These are phyloP conservation scores for Raffaelea albimanens DNA, from an alignment of 2,329 filamentous ascomycete species.

Conservation along the genomic window DNA sequence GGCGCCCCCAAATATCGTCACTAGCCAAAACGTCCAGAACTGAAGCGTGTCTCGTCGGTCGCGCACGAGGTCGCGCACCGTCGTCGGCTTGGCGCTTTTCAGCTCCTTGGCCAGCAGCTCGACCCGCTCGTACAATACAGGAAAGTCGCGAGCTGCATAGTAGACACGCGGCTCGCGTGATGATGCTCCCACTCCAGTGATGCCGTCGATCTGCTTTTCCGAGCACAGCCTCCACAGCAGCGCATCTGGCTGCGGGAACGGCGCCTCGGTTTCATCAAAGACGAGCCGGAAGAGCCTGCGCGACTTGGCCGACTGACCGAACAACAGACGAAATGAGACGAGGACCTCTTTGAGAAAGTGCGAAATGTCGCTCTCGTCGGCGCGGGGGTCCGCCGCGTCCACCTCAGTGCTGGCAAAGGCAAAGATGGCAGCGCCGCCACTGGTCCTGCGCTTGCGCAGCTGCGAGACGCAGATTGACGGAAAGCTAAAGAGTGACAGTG, in stretches of 20 bases:
- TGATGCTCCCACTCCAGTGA: background rate
- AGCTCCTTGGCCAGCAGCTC: background rate
- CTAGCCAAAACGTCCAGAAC: slow-evolving; percentile 1
- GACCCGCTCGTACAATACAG: background rate
- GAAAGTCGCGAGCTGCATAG: background rate
- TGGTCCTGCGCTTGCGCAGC: background rate
- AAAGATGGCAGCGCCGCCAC: background rate
- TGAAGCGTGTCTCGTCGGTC: background rate
- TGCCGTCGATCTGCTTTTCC: background rate
- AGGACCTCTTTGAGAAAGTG: background rate
- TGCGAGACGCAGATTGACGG: slow-evolving; percentile 15
- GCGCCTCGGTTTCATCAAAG: background rate
- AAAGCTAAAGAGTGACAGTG: slow-evolving; percentile 16
- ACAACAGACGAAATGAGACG: background rate
- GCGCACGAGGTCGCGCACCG: background rate
- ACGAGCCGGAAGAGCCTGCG: background rate
- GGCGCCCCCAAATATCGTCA: background rate
- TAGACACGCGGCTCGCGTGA: background rate
- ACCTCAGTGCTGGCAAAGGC: background rate
- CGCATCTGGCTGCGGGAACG: background rate
- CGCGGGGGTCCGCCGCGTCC: background rate
- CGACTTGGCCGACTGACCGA: slow-evolving; percentile 1
- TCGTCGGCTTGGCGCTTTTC: background rate
- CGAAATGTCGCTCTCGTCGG: too few relatives aligned
- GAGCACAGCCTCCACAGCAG: background rate